Conservation (phyloP, 371 early-diverging fungal genomes). For the Encephalitozoon intestinalis region DNA sequence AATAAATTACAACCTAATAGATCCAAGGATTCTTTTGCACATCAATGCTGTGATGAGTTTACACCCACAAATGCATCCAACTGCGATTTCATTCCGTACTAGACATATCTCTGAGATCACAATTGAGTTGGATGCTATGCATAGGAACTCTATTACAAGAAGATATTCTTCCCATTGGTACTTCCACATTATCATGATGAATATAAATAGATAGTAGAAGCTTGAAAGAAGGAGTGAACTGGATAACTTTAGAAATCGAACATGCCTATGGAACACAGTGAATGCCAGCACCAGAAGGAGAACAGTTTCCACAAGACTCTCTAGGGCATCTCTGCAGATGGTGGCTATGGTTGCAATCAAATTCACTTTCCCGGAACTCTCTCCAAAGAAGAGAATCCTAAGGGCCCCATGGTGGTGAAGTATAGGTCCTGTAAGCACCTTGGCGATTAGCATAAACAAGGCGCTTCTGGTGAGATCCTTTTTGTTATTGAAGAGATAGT, state of each 20-base stretch:
- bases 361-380: background rate
- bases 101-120: background rate
- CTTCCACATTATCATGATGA: slow-evolving; percentile 20
- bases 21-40: background rate
- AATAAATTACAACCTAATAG: background rate
- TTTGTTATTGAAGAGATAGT: slow-evolving; percentile 29
- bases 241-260: background rate
- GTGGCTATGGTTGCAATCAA: background rate
- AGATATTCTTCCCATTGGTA: slow-evolving; percentile 10
- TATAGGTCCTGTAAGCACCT: background rate
- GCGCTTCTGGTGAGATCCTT: background rate
- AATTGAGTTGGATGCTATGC: background rate
- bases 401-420: background rate
- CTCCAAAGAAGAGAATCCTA: background rate
- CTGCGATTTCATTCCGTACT: background rate
- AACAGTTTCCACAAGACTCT: background rate
- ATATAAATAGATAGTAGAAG: slow-evolving; percentile 21
- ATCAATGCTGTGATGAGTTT: background rate
- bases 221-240: slow-evolving; percentile 11
- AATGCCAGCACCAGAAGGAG: background rate
- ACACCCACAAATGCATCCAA: background rate
- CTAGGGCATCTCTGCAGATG: background rate
- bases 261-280: background rate
- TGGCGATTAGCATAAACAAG: background rate
- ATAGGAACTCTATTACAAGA: slow-evolving; percentile 15